Evolutionary conservation across 2,329 filamentous ascomycete genomes (phyloP).

Genomic region (Ophiocordyceps sinensis): DNA sequence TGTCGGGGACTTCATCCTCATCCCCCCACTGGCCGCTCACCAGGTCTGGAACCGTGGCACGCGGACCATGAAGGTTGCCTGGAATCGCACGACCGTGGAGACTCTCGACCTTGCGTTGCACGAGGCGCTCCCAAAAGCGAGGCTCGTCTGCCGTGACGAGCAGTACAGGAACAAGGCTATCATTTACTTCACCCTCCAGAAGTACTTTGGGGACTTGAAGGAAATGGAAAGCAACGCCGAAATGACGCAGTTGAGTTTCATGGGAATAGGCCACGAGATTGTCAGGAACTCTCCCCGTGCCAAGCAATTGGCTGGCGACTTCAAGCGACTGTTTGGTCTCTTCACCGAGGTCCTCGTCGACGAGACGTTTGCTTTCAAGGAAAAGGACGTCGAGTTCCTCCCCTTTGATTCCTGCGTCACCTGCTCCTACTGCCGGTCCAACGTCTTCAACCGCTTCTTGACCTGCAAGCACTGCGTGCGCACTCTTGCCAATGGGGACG

Average conservation of each 20-base stretch:
- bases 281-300: constrained; percentile 29
- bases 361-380: constrained; percentile 67
- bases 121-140: constrained; percentile 77
- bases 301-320: constrained; percentile 66
- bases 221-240: constrained; percentile 35
- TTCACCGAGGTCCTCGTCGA: constrained; percentile 70
- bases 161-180: constrained; percentile 99
- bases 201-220: constrained; percentile 53
- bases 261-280: constrained; percentile 33
- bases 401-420: constrained; percentile 84
- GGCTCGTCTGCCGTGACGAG: constrained; percentile 88
- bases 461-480: constrained; percentile 78
- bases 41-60: constrained; percentile 98
- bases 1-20: constrained; percentile 81
- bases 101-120: constrained; percentile 74
- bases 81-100: constrained; percentile 90
- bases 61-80: constrained; percentile 91
- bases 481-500: constrained; percentile 47
- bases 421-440: constrained; percentile 88
- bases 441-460: constrained; percentile 94
- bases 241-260: constrained; percentile 27
- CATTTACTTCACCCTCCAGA: constrained; percentile 71
- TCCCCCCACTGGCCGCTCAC: constrained; percentile 85
- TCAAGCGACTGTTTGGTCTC: constrained; percentile 63
- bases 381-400: constrained; percentile 59